phyloP scores from a whole-genome alignment of 1,284 basidiomycete species.

The Apiotrichum montevideense region DNA sequence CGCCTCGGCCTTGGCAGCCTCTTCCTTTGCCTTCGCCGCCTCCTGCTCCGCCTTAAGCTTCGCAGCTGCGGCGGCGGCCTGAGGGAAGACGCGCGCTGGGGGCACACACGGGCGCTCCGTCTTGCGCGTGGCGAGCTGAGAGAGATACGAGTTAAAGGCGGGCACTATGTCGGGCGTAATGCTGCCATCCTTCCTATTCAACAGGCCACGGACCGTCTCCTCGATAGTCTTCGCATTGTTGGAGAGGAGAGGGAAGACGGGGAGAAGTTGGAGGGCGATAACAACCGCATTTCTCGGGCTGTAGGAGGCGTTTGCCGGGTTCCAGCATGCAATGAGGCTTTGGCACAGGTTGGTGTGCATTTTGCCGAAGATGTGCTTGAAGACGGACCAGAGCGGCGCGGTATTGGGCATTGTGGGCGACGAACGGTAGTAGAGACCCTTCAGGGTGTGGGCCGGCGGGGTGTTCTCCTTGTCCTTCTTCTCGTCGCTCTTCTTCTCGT shows the following conservation, averaged over 20 bases:
- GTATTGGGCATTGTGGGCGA: slow-evolving; percentile 46
- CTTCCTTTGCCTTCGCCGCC: slow-evolving; percentile 1
- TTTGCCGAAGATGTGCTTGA: slow-evolving; percentile 67
- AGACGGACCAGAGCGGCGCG: slow-evolving; percentile 62
- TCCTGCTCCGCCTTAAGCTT: background rate
- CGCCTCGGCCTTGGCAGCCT: background rate
- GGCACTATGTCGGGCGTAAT: slow-evolving; percentile 33
- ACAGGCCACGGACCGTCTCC: slow-evolving; percentile 59
- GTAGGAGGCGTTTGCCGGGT: slow-evolving; percentile 60
- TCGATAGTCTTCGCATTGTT: slow-evolving; percentile 55
- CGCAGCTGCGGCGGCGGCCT: slow-evolving; percentile 7
- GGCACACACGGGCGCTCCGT: slow-evolving; percentile 26
- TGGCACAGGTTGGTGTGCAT: slow-evolving; percentile 67
- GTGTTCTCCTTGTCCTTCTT: slow-evolving; percentile 51
- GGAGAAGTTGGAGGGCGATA: slow-evolving; percentile 79
- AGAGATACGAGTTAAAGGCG: slow-evolving; percentile 28
- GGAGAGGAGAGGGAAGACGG: slow-evolving; percentile 71
- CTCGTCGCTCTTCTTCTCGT: slow-evolving; percentile 54
- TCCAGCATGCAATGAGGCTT: slow-evolving; percentile 6
- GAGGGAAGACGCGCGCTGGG: slow-evolving; percentile 10
- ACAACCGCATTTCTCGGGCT: slow-evolving; percentile 81
- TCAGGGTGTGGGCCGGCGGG: slow-evolving; percentile 33
- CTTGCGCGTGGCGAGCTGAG: slow-evolving; percentile 25
- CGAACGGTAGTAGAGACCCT: slow-evolving; percentile 56
- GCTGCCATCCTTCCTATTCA: slow-evolving; percentile 55